phyloP scores from a whole-genome alignment of 2,329 filamentous ascomycete species.

The Colletotrichum spaethianum region DNA sequence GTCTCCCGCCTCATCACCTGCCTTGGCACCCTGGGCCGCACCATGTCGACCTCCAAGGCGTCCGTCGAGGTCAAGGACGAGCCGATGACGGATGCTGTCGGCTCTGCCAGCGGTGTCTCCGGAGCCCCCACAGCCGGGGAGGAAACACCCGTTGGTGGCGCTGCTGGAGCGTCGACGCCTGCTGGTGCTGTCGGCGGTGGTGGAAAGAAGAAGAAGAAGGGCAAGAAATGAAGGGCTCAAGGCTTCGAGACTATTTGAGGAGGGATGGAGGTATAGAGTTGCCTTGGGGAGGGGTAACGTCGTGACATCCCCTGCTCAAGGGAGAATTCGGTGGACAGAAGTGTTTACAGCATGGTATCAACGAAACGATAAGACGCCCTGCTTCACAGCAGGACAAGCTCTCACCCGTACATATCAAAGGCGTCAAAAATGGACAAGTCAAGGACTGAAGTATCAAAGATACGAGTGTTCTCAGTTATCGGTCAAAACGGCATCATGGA shows the following conservation, averaged over 20 bases:
- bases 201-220: conserved; percentile 79
- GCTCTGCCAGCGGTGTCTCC: conserved; percentile 18
- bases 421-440: not conserved
- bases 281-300: not conserved
- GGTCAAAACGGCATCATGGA: not conserved
- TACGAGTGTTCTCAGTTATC: no score
- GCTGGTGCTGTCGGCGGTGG: conserved; percentile 55
- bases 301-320: not conserved
- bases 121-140: conserved; percentile 40
- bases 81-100: conserved; percentile 58
- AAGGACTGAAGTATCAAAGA: not conserved
- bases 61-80: conserved; percentile 62
- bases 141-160: conserved; percentile 44
- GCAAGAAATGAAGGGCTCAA: conserved; percentile 69
- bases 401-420: not conserved
- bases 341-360: not conserved
- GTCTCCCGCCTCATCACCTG: conserved; percentile 85
- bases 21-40: conserved; percentile 81
- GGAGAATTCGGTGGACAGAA: not conserved
- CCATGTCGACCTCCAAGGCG: conserved; percentile 62
- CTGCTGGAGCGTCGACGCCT: conserved; percentile 44
- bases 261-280: not conserved
- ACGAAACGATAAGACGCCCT: not conserved
- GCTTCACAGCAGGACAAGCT: not conserved
- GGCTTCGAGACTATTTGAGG: not conserved